Evolutionary conservation across 2,329 filamentous ascomycete genomes (phyloP).

Genomic region (Penicillium sclerotiorum): DNA sequence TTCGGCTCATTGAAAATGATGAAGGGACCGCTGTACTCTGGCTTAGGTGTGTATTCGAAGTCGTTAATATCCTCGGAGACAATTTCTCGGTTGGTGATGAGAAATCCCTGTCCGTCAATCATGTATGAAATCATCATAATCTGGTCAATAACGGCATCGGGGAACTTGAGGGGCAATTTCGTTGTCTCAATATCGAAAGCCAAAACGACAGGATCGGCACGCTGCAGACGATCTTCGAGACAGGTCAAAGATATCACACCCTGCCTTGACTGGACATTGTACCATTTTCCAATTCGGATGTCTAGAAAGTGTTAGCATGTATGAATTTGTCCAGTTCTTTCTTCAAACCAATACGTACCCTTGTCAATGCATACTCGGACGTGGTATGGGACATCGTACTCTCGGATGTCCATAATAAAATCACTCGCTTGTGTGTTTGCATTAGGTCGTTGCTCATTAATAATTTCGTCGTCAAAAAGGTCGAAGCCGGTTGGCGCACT

Average conservation of each 20-base stretch:
- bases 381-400: conserved; percentile 99
- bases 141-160: conserved; percentile 89
- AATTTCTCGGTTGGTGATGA: conserved; percentile 97
- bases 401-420: conserved; percentile 96
- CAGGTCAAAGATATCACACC: conserved; percentile 80
- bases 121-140: conserved; percentile 99
- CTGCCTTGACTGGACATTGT: conserved; percentile 91
- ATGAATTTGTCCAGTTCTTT: background rate
- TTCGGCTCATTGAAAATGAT: conserved; percentile 98
- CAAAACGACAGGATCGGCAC: conserved; percentile 95
- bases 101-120: conserved; percentile 97
- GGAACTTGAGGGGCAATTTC: conserved; percentile 94
- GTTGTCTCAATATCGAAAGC: conserved; percentile 99
- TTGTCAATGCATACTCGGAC: conserved; percentile 97
- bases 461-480: conserved; percentile 89
- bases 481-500: conserved; percentile 83
- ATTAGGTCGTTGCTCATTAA: conserved; percentile 77
- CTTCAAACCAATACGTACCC: conserved; percentile 54
- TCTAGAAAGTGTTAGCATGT: conserved; percentile 57
- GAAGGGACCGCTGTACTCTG: conserved; percentile 92
- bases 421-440: conserved; percentile 87
- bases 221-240: conserved; percentile 82
- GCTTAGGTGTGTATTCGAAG: conserved; percentile 97
- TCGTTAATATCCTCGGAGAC: conserved; percentile 96
- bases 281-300: conserved; percentile 96